Percentiles rank a stretch among this genome's conserved stretches.
Evolutionary conservation across 768 basidiomycete genomes (phyloP).

Genomic region (Leccinum imitatum): DNA sequence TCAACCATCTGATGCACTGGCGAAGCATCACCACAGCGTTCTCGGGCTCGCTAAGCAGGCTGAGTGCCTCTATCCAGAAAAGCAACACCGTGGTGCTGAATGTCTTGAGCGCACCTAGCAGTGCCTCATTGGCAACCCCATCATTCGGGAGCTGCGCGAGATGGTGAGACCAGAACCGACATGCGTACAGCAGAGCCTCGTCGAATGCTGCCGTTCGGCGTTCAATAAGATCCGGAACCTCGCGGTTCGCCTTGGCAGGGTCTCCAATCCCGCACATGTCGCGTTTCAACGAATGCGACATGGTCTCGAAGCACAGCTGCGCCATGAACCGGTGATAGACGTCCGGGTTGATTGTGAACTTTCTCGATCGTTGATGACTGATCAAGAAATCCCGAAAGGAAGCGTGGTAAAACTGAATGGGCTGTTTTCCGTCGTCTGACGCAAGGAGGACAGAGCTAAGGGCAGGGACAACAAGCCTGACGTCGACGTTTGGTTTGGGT

Average conservation of each 20-base stretch:
- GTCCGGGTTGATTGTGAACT: slow-evolving; percentile 7
- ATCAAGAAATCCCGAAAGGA: slow-evolving; percentile 12
- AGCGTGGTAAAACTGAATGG: slow-evolving; percentile 21
- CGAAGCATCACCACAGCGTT: slow-evolving; percentile 17
- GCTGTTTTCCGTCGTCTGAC: slow-evolving; percentile 13
- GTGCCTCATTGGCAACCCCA: slow-evolving; percentile 2
- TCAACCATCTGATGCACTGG: slow-evolving; percentile 12
- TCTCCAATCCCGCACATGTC: slow-evolving; percentile 17
- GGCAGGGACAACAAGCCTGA: slow-evolving; percentile 18
- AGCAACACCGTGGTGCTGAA: slow-evolving; percentile 12
- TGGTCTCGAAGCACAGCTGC: slow-evolving; percentile 17
- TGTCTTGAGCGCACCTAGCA: slow-evolving; percentile 6
- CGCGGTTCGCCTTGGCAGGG: slow-evolving; percentile 14
- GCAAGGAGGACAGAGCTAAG: slow-evolving; percentile 16
- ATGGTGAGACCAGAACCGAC: slow-evolving; percentile 21
- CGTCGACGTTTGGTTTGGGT: slow-evolving; percentile 17
- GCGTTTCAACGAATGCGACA: slow-evolving; percentile 14
- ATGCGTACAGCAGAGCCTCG: slow-evolving; percentile 16
- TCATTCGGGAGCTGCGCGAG: slow-evolving; percentile 15
- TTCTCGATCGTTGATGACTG: slow-evolving; percentile 13
- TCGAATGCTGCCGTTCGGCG: slow-evolving; percentile 8
- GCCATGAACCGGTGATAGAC: slow-evolving; percentile 4
- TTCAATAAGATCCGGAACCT: slow-evolving; percentile 13
- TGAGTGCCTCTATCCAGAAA: slow-evolving; percentile 16
- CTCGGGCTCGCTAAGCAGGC: slow-evolving; percentile 14